Conservation (phyloP, 225 moss, liverwort and hornwort genomes). For the Pseudoscleropodium purum region DNA sequence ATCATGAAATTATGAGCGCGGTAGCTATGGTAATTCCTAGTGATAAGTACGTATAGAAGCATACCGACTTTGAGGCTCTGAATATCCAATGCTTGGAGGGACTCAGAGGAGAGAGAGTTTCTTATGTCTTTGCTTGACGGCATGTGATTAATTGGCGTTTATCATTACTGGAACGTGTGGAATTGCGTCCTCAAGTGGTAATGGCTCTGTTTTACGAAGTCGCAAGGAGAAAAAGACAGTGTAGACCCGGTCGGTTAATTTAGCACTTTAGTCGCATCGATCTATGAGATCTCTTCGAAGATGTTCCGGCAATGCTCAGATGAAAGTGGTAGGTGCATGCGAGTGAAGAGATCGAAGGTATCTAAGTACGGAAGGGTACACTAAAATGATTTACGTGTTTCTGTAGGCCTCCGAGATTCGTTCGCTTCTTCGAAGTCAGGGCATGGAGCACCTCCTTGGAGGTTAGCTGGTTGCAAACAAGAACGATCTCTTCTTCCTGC, state of each 20-base stretch:
- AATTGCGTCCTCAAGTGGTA: neutral
- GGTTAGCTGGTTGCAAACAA: slow-evolving; percentile 25
- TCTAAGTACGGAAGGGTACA: neutral
- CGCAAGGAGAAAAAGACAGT: neutral
- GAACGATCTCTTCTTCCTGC: neutral
- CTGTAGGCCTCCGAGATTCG: slow-evolving; percentile 43
- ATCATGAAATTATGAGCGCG: neutral
- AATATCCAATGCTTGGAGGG: neutral
- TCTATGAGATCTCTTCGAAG: neutral
- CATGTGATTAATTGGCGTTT: neutral
- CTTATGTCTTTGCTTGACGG: neutral
- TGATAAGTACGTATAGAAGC: neutral
- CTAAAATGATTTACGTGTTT: slow-evolving; percentile 6
- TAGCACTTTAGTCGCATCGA: neutral
- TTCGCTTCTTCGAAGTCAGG: slow-evolving; percentile 34
- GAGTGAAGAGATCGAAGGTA: neutral
- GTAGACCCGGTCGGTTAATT: neutral
- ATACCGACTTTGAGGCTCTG: neutral
- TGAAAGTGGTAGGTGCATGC: neutral
- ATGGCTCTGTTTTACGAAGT: neutral
- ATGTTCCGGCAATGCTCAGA: neutral
- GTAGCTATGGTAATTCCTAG: neutral
- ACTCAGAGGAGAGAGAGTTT: neutral
- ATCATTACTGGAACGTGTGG: neutral
- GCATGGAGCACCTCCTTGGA: slow-evolving; percentile 47